Base-by-base conservation (phyloP, 1,284 basidiomycete genomes). In the Marasmius fiardii region DNA sequence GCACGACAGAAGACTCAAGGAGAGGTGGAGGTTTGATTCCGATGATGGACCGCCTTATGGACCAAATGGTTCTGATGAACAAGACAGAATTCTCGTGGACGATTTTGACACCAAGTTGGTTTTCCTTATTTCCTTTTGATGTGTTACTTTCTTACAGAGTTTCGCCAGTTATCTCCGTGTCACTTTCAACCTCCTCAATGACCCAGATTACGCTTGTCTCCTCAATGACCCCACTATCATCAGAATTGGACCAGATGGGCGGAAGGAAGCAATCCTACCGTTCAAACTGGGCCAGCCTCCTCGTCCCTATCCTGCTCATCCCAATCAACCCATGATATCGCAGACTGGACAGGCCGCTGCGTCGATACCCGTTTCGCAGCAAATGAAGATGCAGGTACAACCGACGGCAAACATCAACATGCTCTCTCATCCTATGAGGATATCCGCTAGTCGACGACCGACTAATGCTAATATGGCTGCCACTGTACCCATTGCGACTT, bases 11-110 rank as follows among this genome's bases (percentile, higher is more conserved):
- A 71, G 77, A 26, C 58, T 88, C 11, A 71, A 73, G 34, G 87
- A 89, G 56, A 78, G 82, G 54, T 89, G 89, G 88, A 74, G 77
- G 61, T 91, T 83, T 64, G 88, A 93, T 61, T 65, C 70, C 14
- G 88, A 89, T 56, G 86, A 90, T 58, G 69, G 64, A 35, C 82
- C 83, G 1, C 69, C 79, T 0, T 69, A 78, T 58, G 83, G 80
- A 18, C 78, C 81, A 2, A 80, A 79, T 45, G 86, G 86, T n/a
- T 61, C 75, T 23, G 88, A 86, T 51, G 90, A 85, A 64, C 85
- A 83, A 63, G 85, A 86, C 65, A 76, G 89, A 12, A 66, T 80
- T 0, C 69, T 92, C 20, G 68, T 90, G 12, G 88, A 92, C 62
- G 90, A 92, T 60, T 89, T 79, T 60, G 78, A 83, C 58, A 66